These are phyloP conservation scores for Alternaria hordeiaustralica DNA, from an alignment of 2,329 filamentous ascomycete species.

Conservation along the genomic window DNA sequence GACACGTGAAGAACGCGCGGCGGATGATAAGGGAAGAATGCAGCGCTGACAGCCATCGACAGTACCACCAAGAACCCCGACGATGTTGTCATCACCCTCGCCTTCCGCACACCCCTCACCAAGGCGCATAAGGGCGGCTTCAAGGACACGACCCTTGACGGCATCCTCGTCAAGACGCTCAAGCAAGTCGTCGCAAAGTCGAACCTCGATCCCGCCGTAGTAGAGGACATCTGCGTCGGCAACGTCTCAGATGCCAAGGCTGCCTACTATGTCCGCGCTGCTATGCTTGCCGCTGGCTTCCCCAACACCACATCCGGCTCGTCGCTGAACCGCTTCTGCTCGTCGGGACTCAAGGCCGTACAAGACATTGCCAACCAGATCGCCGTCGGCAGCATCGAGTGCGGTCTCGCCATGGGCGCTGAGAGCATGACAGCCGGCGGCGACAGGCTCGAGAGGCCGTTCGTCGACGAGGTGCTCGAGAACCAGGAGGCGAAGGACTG, in stretches of 20 bases:
- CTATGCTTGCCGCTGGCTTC: constrained; percentile 88
- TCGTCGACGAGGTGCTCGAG: constrained; percentile 76
- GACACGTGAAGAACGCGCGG: neutral
- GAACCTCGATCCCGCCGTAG: constrained; percentile 77
- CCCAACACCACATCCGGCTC: constrained; percentile 85
- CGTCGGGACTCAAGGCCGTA: constrained; percentile 91
- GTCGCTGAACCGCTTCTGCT: constrained; percentile 95
- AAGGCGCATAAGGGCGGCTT: constrained; percentile 92
- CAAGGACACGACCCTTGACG: constrained; percentile 92
- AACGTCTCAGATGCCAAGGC: constrained; percentile 90
- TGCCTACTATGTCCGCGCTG: constrained; percentile 88
- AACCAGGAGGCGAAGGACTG: constrained; percentile 84
- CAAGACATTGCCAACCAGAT: constrained; percentile 96
- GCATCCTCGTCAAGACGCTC: constrained; percentile 80
- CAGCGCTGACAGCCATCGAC: constrained; percentile 14
- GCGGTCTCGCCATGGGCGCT: constrained; percentile 86
- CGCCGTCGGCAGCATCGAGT: constrained; percentile 76
- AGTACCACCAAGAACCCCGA: constrained; percentile 93
- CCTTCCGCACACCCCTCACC: constrained; percentile 84
- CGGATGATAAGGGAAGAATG: neutral
- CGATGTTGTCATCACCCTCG: constrained; percentile 95
- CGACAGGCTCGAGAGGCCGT: constrained; percentile 73
- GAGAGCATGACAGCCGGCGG: constrained; percentile 84
- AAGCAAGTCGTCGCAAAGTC: constrained; percentile 70
- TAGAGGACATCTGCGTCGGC: constrained; percentile 90